Evolutionary conservation across 1,139 yeast genomes (phyloP), one percentile per base, ranked within the genome.

Genomic region (Yamadazyma conglobata): DNA sequence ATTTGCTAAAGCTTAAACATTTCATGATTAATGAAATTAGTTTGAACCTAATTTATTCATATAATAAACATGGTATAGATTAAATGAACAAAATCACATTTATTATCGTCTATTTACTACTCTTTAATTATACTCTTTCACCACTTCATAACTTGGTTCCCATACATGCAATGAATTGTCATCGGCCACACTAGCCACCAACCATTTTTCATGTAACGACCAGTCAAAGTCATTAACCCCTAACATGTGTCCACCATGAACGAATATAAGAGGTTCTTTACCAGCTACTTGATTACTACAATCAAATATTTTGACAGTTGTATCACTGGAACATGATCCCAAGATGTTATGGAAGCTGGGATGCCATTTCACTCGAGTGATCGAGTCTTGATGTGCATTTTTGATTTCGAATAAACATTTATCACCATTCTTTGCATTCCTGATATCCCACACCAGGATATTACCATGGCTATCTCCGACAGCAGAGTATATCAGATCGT

Each of bases 131-230:
- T 43, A 51, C 19, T 37, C 37, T 15, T 33, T 33, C 5, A 52
- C 44, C 4, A 56, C 43, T 10, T 38, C 35, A 33, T 60, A 24
- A 4, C 77, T 53, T 1, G 87, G 87, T 46, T 71, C 75, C 96
- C 96, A 91, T 2, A 89, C 60, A 42, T 91, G 97, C 19, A 89
- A 58, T 4, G 94, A 76, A 52, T 91, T 91, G 50, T 91, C 97
- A 49, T 85, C 91, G 1, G 91, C 80, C 3, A 87, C 94, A 49
- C 88, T 79, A 6, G 91, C 83, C 26, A 89, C 47, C 58, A 86
- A 70, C 84, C 89, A 80, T 8, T 81, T 79, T 40, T 82, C 82
- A 42, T 77, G 79, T 1, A 79, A 75, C 37, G 88, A 85, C 98
- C 98, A 91, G 27, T 80, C 75, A 27, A 89, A 64, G 50, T 89